Base-by-base conservation (phyloP, 1,284 basidiomycete genomes). In the Vanrija sp. region DNA sequence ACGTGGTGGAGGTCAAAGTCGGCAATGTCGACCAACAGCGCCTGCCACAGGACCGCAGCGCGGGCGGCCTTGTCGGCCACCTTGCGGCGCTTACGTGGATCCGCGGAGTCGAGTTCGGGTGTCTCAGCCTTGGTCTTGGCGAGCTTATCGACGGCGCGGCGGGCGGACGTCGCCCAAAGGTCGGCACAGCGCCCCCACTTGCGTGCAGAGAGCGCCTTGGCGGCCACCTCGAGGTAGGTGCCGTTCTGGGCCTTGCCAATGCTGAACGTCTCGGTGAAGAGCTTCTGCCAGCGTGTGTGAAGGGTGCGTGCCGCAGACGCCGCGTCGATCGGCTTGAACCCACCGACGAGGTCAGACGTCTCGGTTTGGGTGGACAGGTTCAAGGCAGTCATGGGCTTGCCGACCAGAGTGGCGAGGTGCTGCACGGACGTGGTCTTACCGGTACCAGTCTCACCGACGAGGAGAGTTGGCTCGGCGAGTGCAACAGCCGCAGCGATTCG, bases 291-390 rank as follows among this genome's bases (percentile, higher is more conserved):
- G 28, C 80, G 80, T 54, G 85, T 82, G 62, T 95, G 87, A 42
- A 98, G 74, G 43, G 81, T 81, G 5, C 83, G 83, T 0, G 88
- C 94, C 2, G 91, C 86, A 0, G 92, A 78, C 43, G 86, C 83
- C 2, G 88, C 84, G 73, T 98, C 93, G 2, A 98, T 81, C 10
- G 96, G 96, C 71, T 94, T 94, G 78, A 96, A 95, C 0, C 95
- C 94, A 26, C 96, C 96, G 3, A 99, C 80, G 16, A 98, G 79
- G 75, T 99, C 96, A 4, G 90, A 87, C 4, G 91, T 89, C 74
- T 98, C 96, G 1, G 94, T 97, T 77, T 99, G 96, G 68, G 96
- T 94, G 2, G 92, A 96, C 68, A 98, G 75, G 71, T 99, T 99
- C 61, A 98, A 83, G 0, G 91, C 91, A 43, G 91, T 83, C 43